These are phyloP conservation scores for Tetradesmus lagerheimii DNA, from an alignment of 139 green algal species.

Conservation along the genomic window DNA sequence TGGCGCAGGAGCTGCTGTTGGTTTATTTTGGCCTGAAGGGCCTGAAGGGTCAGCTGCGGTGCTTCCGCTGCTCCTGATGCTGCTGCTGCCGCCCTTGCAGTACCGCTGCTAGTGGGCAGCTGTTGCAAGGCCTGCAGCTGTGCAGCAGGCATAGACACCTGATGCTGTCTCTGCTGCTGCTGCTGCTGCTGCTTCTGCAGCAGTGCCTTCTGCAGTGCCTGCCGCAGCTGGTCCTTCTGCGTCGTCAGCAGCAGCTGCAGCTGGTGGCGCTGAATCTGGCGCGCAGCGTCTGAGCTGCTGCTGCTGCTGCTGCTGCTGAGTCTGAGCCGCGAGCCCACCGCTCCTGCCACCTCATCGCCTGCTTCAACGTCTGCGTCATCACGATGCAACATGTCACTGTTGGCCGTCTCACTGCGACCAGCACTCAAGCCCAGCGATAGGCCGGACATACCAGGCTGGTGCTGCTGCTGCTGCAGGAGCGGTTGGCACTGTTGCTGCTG, in stretches of 20 bases:
- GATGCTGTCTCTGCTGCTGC: not conserved
- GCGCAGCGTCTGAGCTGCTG: not conserved
- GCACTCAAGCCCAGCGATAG: not conserved
- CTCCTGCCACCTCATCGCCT: not conserved
- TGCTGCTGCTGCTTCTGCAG: not conserved
- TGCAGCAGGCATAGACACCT: not conserved
- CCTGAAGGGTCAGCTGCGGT: not conserved
- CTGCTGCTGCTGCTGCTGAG: not conserved
- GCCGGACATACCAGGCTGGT: not conserved
- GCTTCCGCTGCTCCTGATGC: not conserved
- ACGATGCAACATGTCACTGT: not conserved
- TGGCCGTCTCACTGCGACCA: not conserved
- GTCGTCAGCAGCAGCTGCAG: not conserved
- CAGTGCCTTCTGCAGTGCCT: not conserved
- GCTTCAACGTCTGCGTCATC: not conserved
- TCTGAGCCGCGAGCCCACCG: not conserved
- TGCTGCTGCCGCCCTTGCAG: not conserved
- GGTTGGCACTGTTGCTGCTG: not conserved
- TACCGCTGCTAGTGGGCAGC: not conserved
- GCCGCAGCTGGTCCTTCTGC: not conserved
- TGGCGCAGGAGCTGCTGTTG: not conserved
- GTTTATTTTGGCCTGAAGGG: not conserved
- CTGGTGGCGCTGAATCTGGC: not conserved
- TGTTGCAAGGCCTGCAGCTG: slow-evolving; percentile 7
- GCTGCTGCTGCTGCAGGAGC: not conserved